phyloP scores from a whole-genome alignment of 2,329 filamentous ascomycete genomes.

The Immersiporthe knoxdaviesiana region DNA sequence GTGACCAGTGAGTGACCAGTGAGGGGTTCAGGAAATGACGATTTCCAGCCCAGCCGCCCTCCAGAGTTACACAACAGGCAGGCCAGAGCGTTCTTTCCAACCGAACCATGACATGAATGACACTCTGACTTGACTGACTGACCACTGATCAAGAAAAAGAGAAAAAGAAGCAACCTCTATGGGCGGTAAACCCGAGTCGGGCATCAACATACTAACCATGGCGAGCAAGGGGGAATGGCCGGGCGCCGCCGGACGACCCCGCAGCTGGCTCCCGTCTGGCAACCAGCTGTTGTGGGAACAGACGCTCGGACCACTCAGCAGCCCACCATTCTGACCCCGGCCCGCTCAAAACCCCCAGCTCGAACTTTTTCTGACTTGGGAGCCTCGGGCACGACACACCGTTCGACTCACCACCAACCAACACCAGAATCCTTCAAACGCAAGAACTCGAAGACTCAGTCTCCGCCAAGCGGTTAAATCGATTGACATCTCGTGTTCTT shows the following conservation, averaged over 20 bases:
- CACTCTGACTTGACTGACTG: not conserved
- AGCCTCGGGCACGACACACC: constrained; percentile 23
- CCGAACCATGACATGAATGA: not conserved
- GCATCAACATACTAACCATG: not conserved
- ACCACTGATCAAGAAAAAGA: not conserved
- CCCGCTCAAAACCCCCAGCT: constrained; percentile 33
- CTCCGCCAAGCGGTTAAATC: constrained; percentile 99
- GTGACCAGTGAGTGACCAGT: too few species aligned
- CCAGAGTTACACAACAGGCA: not conserved
- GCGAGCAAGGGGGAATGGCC: not conserved
- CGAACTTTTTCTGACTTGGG: constrained; percentile 35
- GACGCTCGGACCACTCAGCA: constrained; percentile 12
- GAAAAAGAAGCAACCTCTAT: not conserved
- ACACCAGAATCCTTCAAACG: constrained; percentile 32
- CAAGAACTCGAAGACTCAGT: constrained; percentile 97
- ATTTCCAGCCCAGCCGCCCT: not conserved
- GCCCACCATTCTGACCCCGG: constrained; percentile 28
- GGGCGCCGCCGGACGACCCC: not conserved
- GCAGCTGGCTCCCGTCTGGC: not conserved
- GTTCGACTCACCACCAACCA: constrained; percentile 37
- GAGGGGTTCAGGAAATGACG: not conserved
- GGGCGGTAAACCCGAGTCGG: not conserved
- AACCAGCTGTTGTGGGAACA: not conserved
- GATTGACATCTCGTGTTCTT: constrained; percentile 96
- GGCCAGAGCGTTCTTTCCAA: not conserved